Percentiles rank a stretch among this genome's conserved stretches.
These are phyloP conservation scores for Beauveria brongniartii DNA, from an alignment of 2,329 filamentous ascomycete genomes.

Conservation along the genomic window DNA sequence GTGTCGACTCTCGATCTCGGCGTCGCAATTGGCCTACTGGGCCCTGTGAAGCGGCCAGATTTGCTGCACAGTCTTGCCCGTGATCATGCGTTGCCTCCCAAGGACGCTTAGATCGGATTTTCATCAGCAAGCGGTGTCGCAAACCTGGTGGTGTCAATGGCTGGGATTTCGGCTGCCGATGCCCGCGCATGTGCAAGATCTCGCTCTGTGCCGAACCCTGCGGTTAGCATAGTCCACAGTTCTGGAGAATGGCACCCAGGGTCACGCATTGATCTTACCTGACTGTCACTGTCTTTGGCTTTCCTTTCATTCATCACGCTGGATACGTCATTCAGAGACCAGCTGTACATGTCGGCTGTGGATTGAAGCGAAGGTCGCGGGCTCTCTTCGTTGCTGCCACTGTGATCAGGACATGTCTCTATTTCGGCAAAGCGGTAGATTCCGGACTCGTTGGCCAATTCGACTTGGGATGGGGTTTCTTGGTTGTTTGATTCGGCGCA, in stretches of 20 bases:
- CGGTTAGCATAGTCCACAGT: not conserved
- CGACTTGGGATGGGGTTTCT: not conserved
- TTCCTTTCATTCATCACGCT: not conserved
- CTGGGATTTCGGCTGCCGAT: constrained; percentile 15
- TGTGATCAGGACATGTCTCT: not conserved
- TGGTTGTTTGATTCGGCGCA: no score
- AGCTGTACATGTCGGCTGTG: not conserved
- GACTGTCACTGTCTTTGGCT: not conserved
- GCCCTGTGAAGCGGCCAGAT: not conserved
- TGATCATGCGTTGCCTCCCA: constrained; percentile 19
- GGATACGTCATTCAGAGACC: constrained; percentile 7
- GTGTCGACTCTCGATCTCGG: constrained; percentile 20
- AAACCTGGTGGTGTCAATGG: constrained; percentile 18
- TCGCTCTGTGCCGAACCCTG: not conserved
- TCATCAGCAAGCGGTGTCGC: constrained; percentile 17
- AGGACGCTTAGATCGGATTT: constrained; percentile 19
- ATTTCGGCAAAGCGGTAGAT: not conserved
- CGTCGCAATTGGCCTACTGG: constrained; percentile 3
- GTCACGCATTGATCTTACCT: not conserved
- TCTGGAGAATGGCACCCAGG: not conserved
- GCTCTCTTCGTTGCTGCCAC: not conserved
- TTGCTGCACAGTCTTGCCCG: not conserved
- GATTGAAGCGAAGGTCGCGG: not conserved
- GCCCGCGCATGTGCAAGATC: not conserved
- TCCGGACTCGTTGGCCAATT: not conserved